Conservation (phyloP, 2,329 filamentous ascomycete species). For the Metarhizium sp. region DNA sequence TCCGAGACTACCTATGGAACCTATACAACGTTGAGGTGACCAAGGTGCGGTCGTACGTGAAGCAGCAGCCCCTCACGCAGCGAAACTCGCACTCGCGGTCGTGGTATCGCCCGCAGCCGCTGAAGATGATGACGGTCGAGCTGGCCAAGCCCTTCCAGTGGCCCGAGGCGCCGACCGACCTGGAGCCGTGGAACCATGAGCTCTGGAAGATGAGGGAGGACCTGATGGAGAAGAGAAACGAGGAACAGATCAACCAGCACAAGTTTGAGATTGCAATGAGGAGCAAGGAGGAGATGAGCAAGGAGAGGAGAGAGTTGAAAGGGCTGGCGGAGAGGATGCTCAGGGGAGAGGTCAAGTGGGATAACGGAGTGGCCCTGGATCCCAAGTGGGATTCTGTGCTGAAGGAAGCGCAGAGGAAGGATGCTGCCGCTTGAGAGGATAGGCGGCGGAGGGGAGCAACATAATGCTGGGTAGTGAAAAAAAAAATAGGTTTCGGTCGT, state of each 20-base stretch:
- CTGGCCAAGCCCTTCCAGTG: slow-evolving; percentile 81
- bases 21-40: slow-evolving; percentile 68
- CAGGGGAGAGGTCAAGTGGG: slow-evolving; percentile 53
- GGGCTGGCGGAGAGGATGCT: slow-evolving; percentile 55
- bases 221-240: slow-evolving; percentile 31
- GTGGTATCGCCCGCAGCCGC: slow-evolving; percentile 60
- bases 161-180: slow-evolving; percentile 60
- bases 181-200: slow-evolving; percentile 55
- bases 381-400: slow-evolving; percentile 33
- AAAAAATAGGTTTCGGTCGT: too few relatives aligned
- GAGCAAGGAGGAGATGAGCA: slow-evolving; percentile 31
- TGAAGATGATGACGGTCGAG: slow-evolving; percentile 94
- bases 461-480: too few relatives aligned
- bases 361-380: slow-evolving; percentile 34
- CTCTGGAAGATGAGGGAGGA: slow-evolving; percentile 44
- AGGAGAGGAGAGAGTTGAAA: slow-evolving; percentile 41
- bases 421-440: slow-evolving; percentile 5
- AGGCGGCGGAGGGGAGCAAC: not conserved
- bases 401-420: slow-evolving; percentile 13
- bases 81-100: slow-evolving; percentile 38
- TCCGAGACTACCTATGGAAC: slow-evolving; percentile 89
- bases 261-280: slow-evolving; percentile 27
- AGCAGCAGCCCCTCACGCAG: slow-evolving; percentile 49
- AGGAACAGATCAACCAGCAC: slow-evolving; percentile 22
- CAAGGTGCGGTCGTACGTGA: slow-evolving; percentile 68